Conservation (phyloP, 306 rosid species). For the Cicer arietinum region DNA sequence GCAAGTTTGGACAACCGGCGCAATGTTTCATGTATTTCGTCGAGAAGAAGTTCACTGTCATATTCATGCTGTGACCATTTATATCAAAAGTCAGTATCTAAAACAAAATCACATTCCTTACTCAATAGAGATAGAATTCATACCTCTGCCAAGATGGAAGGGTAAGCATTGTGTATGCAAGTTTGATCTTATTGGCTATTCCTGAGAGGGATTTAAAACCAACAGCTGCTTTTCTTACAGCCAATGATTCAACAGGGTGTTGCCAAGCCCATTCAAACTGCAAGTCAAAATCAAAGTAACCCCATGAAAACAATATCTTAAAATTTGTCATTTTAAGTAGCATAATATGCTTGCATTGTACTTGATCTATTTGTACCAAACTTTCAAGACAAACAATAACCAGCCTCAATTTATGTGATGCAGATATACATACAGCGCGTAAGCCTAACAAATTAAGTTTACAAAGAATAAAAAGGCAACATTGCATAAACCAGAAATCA, state of each 20-base stretch:
- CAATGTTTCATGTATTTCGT: slow-evolving; percentile 74
- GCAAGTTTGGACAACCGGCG: slow-evolving; percentile 83
- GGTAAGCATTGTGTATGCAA: slow-evolving; percentile 94
- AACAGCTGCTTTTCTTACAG: slow-evolving; percentile 87
- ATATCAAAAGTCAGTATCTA: slow-evolving; percentile 41
- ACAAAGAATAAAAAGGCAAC: slow-evolving; percentile 20
- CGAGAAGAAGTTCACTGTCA: slow-evolving; percentile 83
- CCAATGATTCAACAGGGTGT: slow-evolving; percentile 88
- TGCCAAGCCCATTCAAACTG: slow-evolving; percentile 99
- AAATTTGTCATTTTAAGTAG: slow-evolving; percentile 5
- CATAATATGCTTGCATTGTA: neutral
- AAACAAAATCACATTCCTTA: slow-evolving; percentile 24
- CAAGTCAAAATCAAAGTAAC: slow-evolving; percentile 45
- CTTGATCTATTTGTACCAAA: neutral
- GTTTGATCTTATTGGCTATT: slow-evolving; percentile 80
- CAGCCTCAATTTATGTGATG: slow-evolving; percentile 4
- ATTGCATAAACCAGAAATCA: neutral
- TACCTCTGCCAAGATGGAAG: slow-evolving; percentile 90
- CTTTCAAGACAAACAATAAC: slow-evolving; percentile 24
- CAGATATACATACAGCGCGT: neutral
- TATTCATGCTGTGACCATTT: slow-evolving; percentile 67
- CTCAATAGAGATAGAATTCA: slow-evolving; percentile 13
- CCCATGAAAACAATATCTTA: neutral
- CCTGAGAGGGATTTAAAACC: slow-evolving; percentile 88
- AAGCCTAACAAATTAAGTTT: neutral